Evolutionary conservation across 305 asterid genomes (phyloP), one percentile per base, ranked within the genome.

Genomic region (Solanum hybrid): DNA sequence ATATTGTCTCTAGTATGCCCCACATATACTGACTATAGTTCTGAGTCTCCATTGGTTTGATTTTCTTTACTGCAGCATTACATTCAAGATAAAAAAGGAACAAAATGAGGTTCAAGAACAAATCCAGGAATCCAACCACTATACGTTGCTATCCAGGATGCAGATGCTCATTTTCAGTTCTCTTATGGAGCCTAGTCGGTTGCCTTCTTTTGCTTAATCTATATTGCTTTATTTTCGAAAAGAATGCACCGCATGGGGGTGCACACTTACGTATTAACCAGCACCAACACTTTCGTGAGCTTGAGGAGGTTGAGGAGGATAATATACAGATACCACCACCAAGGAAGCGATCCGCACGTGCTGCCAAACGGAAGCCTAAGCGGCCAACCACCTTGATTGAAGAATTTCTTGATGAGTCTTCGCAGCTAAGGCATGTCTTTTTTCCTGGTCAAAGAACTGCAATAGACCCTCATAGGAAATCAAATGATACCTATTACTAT

Each of bases 391-490:
- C 97, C 90, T 90, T 95, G 94, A 92, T 96, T 38, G 99, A 94
- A 22, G 99, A 97, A 89, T 97, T 94, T 93, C 98, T 97, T 7
- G 99, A 96, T 3, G 98, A 97, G 91, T 90, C 96, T 60, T 97
- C 99, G 78, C 97, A 92, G 88, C 90, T 97, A 91, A 94, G 99
- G 91, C 94, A 94, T 88, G 24, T 94, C 29, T 97, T 97, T 92
- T 97, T 97, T 85, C 99, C 99, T 40, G 92, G 91, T 78, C 88
- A 75, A 64, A 93, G 90, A 91, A 91, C 56, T 42, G 96, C 98
- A 77, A 73, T 96, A 60, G 95, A 95, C 92, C 98, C 98, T 76
- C 89, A 7, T 88, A 93, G 85, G 88, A 94, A 78, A 73, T 88
- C 66, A 79, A 95, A 95, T 80, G 94, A 92, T 51, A 94, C 94